Percentiles rank a stretch among this genome's conserved stretches.
Evolutionary conservation across 164 flowering plant species (phyloP).

Genomic region (Paratinospora sagittata): DNA sequence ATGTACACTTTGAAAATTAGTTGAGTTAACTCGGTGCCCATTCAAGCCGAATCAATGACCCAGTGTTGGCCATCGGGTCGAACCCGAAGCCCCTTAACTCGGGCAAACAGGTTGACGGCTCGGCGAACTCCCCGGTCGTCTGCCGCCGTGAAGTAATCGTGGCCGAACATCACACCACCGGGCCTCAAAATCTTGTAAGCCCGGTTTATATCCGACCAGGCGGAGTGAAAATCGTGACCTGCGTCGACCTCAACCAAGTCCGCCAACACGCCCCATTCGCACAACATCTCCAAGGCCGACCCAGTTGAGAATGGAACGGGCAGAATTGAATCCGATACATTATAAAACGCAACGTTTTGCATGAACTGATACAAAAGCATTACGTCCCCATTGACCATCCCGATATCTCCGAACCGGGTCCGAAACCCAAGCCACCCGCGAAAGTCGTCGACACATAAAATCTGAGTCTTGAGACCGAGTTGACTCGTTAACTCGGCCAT

Average conservation of each 20-base stretch:
- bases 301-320: slow-evolving; percentile 57
- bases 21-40: neutral
- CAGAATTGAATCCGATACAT: slow-evolving; percentile 34
- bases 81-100: slow-evolving; percentile 37
- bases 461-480: slow-evolving; percentile 52
- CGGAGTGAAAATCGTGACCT: slow-evolving; percentile 74
- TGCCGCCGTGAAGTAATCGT: slow-evolving; percentile 51
- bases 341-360: slow-evolving; percentile 43
- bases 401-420: slow-evolving; percentile 31
- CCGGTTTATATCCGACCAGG: slow-evolving; percentile 67
- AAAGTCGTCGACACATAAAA: slow-evolving; percentile 72
- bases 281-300: slow-evolving; percentile 43
- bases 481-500: slow-evolving; percentile 48
- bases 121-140: slow-evolving; percentile 59
- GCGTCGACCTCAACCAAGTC: slow-evolving; percentile 75
- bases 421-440: slow-evolving; percentile 78
- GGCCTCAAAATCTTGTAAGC: slow-evolving; percentile 53
- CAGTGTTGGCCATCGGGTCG: slow-evolving; percentile 63
- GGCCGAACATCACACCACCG: slow-evolving; percentile 75
- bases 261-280: slow-evolving; percentile 64
- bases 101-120: slow-evolving; percentile 64
- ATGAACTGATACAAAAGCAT: slow-evolving; percentile 56
- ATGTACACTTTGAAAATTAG: neutral
- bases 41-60: slow-evolving; percentile 37
- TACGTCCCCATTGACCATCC: slow-evolving; percentile 55